Conservation (phyloP, 345 rosid genomes). For the Punica granatum region DNA sequence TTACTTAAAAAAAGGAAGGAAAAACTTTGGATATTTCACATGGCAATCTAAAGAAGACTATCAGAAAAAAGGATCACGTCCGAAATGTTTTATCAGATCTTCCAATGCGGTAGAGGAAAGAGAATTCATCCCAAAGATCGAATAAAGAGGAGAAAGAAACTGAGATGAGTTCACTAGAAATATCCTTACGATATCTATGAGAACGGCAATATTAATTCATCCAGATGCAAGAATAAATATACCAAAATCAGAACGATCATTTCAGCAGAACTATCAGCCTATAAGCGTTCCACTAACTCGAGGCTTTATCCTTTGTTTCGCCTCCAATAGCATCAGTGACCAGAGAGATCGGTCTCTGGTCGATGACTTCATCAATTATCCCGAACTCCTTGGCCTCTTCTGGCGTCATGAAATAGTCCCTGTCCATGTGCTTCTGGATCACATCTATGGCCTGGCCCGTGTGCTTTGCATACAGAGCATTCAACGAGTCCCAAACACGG, state of each 20-base stretch:
- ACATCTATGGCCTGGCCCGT: slow-evolving; percentile 69
- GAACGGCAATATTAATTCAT: not conserved
- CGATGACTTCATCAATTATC: slow-evolving; percentile 90
- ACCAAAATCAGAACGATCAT: not conserved
- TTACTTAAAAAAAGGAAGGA: too few relatives aligned
- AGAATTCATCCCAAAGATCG: too few relatives aligned
- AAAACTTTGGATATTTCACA: too few relatives aligned
- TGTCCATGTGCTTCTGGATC: slow-evolving; percentile 87
- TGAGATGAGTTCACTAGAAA: not conserved
- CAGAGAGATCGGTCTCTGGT: slow-evolving; percentile 70
- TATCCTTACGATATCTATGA: too few relatives aligned
- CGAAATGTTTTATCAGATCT: too few relatives aligned
- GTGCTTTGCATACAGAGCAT: slow-evolving; percentile 65
- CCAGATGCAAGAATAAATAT: not conserved
- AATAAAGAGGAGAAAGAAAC: too few relatives aligned
- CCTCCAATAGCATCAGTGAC: slow-evolving; percentile 68
- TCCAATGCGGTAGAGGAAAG: too few relatives aligned
- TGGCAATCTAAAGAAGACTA: too few relatives aligned
- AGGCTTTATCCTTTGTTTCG: slow-evolving; percentile 54
- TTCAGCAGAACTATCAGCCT: not conserved
- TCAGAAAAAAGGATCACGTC: too few relatives aligned
- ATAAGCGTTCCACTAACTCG: not conserved
- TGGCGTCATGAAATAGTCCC: slow-evolving; percentile 96
- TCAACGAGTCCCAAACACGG: slow-evolving; percentile 82
- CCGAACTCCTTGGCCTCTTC: slow-evolving; percentile 92